phyloP scores from a whole-genome alignment of 164 flowering plant genomes.

The Annona cherimola region DNA sequence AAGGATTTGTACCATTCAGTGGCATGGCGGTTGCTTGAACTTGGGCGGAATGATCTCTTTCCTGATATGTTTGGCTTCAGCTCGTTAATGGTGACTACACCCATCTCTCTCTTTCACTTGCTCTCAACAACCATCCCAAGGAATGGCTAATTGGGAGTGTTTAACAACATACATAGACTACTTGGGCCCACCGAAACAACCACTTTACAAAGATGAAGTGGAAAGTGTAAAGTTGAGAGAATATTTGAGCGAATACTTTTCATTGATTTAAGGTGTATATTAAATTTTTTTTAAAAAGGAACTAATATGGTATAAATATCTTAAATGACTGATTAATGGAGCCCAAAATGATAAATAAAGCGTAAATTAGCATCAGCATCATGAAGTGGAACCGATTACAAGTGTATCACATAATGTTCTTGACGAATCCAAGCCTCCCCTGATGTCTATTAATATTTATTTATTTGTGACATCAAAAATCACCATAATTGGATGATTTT shows the following conservation, averaged over 20 bases:
- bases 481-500: too few relatives aligned
- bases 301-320: constrained; percentile 29
- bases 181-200: neutral
- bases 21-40: constrained; percentile 64
- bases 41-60: constrained; percentile 70
- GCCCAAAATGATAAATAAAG: too few relatives aligned
- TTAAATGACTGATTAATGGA: constrained; percentile 26
- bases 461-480: too few relatives aligned
- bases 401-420: too few relatives aligned
- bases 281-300: constrained; percentile 11
- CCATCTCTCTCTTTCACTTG: constrained; percentile 35
- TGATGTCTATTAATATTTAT: too few relatives aligned
- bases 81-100: constrained; percentile 64
- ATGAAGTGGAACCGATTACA: too few relatives aligned
- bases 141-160: constrained; percentile 1
- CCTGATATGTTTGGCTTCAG: constrained; percentile 87
- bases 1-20: constrained; percentile 62
- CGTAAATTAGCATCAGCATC: too few relatives aligned
- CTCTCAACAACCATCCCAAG: constrained; percentile 6
- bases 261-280: neutral
- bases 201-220: neutral
- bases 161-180: constrained; percentile 3
- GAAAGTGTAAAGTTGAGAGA: neutral
- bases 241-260: neutral
- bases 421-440: too few relatives aligned